Conservation (phyloP, 2,329 filamentous ascomycete genomes). For the Paraphoma sp. region DNA sequence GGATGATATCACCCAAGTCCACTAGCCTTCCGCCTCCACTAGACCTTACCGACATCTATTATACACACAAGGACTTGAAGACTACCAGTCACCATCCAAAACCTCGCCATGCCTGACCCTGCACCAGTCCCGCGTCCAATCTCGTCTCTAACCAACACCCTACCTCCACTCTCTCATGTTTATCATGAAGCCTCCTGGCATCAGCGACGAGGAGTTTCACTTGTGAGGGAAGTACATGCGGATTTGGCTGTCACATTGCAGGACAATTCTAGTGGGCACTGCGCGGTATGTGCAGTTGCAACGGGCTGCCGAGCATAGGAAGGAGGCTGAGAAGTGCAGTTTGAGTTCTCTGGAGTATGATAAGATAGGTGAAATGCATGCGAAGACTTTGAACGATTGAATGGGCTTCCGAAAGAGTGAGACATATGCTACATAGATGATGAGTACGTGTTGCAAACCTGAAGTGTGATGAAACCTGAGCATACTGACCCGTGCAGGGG, state of each 20-base stretch:
- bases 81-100: too few species aligned
- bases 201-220: slow-evolving; percentile 18
- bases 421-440: slow-evolving; percentile 12
- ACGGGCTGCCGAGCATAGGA: slow-evolving; percentile 11
- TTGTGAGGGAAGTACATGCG: slow-evolving; percentile 22
- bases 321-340: slow-evolving; percentile 6
- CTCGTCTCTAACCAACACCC: slow-evolving; percentile 18
- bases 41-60: too few species aligned
- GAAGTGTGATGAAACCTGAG: not conserved
- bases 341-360: slow-evolving; percentile 18
- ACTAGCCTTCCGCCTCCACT: too few species aligned
- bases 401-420: slow-evolving; percentile 13
- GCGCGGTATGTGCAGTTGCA: slow-evolving; percentile 18
- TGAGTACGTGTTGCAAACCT: slow-evolving; percentile 6
- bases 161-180: slow-evolving; percentile 22
- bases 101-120: not conserved
- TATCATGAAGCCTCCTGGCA: slow-evolving; percentile 16
- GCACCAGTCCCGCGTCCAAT: slow-evolving; percentile 9
- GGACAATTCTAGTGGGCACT: slow-evolving; percentile 14
- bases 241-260: slow-evolving; percentile 13
- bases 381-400: slow-evolving; percentile 23
- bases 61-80: too few species aligned
- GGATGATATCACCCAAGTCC: too few species aligned
- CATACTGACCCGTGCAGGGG: not conserved
- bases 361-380: slow-evolving; percentile 22